Base-by-base conservation (phyloP, 345 rosid genomes). In the Salix koriyanagi region DNA sequence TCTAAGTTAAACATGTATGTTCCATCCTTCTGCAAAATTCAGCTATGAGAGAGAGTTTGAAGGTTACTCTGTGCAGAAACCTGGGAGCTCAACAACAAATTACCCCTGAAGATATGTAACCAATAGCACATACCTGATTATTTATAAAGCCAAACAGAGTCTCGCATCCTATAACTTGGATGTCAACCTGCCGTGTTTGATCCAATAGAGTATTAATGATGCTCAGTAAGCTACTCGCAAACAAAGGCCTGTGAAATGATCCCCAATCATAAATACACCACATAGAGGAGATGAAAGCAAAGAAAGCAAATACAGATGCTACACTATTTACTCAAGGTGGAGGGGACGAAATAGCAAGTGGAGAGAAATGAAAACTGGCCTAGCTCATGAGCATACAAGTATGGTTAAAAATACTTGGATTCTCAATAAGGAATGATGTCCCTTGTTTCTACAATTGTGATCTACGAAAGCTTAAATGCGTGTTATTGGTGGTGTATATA, bases 1-100 rank as follows among this genome's bases (percentile, higher is more conserved):
- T 96, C 99, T 74, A 96, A 90, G 83, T 85, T 94, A 83, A 92
- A 92, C 87, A 94, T 80, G 83, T 88, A 89, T 76, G 93, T 89
- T 71, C 93, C 98, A 75, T 92, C 97, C 76, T 80, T 89, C 99
- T 94, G 96, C 78, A 88, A 82, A 87, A 67, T 76, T 82, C 52
- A 75, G 48, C 41, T 68, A 60, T 73, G 77, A 66, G 21, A 81
- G 76, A 76, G 75, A 83, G 76, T 54, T 82, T 56, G 26, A 79
- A 25, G 36, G 71, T 36, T 70, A 52, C 60, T 44, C 25, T 7
- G 60, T 2, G 75, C 48, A 56, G 37, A 48, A 75, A 75, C 54
- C 65, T 48, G 52, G 72, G 60, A 73, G 65, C 67, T 52, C 56
- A 52, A 70, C 16, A 64, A 41, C 15, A 37, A 81, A 70, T 76